phyloP scores from a whole-genome alignment of 2,329 filamentous ascomycete genomes.

The Beauveria sp. region DNA sequence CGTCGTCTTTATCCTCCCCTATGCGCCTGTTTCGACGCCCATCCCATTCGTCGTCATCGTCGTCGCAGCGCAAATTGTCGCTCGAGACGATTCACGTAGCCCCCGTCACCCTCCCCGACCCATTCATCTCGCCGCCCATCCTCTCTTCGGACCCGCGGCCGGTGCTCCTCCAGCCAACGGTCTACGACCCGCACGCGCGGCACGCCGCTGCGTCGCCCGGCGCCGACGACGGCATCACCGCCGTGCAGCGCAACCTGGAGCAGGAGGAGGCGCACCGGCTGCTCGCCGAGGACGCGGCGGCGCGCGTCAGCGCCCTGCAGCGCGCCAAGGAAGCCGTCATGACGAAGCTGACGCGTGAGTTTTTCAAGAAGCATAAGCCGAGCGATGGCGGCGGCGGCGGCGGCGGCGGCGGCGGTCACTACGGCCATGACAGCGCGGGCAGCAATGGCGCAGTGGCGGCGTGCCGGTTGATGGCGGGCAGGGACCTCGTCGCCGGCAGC shows the following conservation, averaged over 20 bases:
- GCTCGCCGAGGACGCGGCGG: slow-evolving; percentile 49
- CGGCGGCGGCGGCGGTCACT: too few species aligned
- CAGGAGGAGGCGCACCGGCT: slow-evolving; percentile 48
- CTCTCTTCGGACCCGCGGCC: slow-evolving; percentile 41
- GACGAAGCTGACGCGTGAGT: slow-evolving; percentile 49
- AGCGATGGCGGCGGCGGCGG: not conserved
- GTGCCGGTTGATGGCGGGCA: slow-evolving; percentile 23
- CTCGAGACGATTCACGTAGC: slow-evolving; percentile 18
- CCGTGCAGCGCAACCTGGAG: slow-evolving; percentile 50
- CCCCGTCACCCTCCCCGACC: slow-evolving; percentile 22
- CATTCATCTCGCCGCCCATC: slow-evolving; percentile 42
- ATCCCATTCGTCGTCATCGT: not conserved
- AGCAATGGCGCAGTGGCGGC: slow-evolving; percentile 25
- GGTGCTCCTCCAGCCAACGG: slow-evolving; percentile 48
- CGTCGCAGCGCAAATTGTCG: slow-evolving; percentile 17
- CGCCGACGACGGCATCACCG: slow-evolving; percentile 40
- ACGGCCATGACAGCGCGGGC: slow-evolving; percentile 6
- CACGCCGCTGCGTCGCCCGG: slow-evolving; percentile 12
- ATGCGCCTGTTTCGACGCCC: slow-evolving; percentile 3
- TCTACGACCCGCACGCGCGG: slow-evolving; percentile 39
- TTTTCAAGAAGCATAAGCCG: slow-evolving; percentile 25
- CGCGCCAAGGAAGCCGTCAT: slow-evolving; percentile 55
- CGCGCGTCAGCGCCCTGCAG: slow-evolving; percentile 46
- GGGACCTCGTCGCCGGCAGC: slow-evolving; percentile 23
- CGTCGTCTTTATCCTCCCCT: slow-evolving; percentile 11